A percentile compares a stretch with the other conserved stretches of the same genome.
Evolutionary conservation across 2,329 filamentous ascomycete genomes (phyloP).

Genomic region (Seiridium unicorne): DNA sequence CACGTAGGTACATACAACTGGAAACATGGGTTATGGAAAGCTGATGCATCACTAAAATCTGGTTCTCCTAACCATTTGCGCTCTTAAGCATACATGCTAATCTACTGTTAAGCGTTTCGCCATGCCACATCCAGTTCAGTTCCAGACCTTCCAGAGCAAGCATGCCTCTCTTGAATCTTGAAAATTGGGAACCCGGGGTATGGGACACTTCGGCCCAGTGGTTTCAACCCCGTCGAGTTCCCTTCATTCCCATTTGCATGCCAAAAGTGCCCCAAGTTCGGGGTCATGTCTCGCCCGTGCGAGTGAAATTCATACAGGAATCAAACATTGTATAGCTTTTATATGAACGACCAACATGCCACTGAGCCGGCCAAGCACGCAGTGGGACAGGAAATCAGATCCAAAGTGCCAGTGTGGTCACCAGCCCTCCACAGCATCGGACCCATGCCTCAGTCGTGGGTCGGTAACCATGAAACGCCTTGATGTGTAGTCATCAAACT

Average conservation of each 20-base stretch:
- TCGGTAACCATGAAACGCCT: background rate
- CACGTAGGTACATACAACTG: too few species aligned
- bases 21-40: too few species aligned
- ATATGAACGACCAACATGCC: slow-evolving; percentile 17
- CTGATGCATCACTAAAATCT: background rate
- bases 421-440: slow-evolving; percentile 20
- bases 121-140: background rate
- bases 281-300: slow-evolving; percentile 9
- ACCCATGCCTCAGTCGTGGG: background rate
- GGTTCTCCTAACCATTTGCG: background rate
- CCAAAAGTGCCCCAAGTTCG: background rate
- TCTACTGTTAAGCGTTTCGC: background rate
- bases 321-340: background rate
- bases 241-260: background rate
- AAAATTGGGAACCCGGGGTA: background rate
- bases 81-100: background rate
- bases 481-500: background rate
- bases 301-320: slow-evolving; percentile 5
- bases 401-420: slow-evolving; percentile 17
- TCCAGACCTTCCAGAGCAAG: slow-evolving; percentile 5
- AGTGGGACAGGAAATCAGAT: too few species aligned
- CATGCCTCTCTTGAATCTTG: background rate
- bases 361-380: too few species aligned
- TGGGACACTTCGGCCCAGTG: too few species aligned
- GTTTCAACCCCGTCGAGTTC: background rate